phyloP scores from a whole-genome alignment of 306 rosid genomes.

The Casuarina glauca region DNA sequence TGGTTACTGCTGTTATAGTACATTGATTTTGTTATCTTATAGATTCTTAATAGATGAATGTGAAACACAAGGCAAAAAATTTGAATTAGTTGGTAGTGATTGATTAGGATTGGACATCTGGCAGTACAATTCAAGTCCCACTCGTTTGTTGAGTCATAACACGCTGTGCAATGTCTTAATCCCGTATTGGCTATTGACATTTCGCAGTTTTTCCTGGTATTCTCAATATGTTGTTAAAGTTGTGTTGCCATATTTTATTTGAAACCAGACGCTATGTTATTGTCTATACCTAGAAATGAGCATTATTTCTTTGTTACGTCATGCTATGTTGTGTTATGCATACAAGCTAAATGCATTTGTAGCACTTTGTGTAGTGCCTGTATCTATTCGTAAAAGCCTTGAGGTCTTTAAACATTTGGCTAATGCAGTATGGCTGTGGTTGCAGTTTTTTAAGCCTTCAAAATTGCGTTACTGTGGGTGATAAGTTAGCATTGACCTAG shows the following conservation, averaged over 20 bases:
- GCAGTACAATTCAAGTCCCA: neutral
- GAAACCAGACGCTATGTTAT: neutral
- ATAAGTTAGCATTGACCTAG: neutral
- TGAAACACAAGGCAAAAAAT: conserved; percentile 1
- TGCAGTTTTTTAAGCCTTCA: neutral
- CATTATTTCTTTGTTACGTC: neutral
- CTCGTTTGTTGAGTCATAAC: neutral
- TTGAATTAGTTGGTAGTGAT: neutral
- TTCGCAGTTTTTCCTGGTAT: too few relatives aligned
- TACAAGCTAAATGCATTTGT: neutral
- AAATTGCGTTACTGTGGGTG: neutral
- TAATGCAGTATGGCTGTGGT: neutral
- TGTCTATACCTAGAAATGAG: neutral
- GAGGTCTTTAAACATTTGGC: neutral
- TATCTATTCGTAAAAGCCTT: neutral
- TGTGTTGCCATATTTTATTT: neutral
- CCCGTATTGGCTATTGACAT: neutral
- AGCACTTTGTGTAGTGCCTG: neutral
- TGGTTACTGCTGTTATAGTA: neutral
- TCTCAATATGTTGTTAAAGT: neutral
- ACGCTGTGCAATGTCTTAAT: neutral
- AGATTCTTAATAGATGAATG: neutral
- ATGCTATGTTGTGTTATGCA: neutral
- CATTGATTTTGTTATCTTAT: neutral
- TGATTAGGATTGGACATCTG: neutral